A percentile compares a stretch with the other conserved stretches of the same genome.
These are phyloP conservation scores for Podospora australis DNA, from an alignment of 495 filamentous ascomycete species.

Conservation along the genomic window DNA sequence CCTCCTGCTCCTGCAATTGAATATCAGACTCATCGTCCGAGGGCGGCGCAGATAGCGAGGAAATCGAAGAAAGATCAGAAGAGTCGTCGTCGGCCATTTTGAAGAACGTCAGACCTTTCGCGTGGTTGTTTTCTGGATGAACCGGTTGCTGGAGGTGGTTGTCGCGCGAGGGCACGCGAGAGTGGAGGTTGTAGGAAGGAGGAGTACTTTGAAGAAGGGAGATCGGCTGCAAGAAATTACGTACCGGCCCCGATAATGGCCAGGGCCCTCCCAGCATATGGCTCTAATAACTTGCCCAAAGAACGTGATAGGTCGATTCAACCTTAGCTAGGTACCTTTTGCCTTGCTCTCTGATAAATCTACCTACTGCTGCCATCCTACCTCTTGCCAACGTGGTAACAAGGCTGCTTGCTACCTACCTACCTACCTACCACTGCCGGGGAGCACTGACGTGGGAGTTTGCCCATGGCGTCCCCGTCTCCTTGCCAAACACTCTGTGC, in stretches of 20 bases:
- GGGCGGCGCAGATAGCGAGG: constrained; percentile 47
- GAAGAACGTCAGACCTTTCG: constrained; percentile 5
- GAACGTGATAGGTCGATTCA: constrained; percentile 28
- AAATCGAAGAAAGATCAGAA: constrained; percentile 49
- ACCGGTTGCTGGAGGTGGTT: constrained; percentile 5
- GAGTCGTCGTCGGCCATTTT: constrained; percentile 48
- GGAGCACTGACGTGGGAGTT: neutral
- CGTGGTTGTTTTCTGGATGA: constrained; percentile 10
- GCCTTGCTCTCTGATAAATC: constrained; percentile 1
- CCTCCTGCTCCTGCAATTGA: constrained; percentile 42
- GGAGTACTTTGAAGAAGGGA: constrained; percentile 19
- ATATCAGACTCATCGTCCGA: constrained; percentile 46
- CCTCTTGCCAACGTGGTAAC: constrained; percentile 2
- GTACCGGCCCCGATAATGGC: constrained; percentile 24
- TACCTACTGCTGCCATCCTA: constrained; percentile 6
- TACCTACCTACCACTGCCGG: no score
- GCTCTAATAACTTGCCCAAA: constrained; percentile 5
- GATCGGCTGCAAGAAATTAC: constrained; percentile 33
- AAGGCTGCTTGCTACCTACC: constrained; percentile 2
- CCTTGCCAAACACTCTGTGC: neutral
- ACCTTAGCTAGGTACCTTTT: constrained; percentile 2
- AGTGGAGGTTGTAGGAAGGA: constrained; percentile 19
- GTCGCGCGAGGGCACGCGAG: constrained; percentile 6
- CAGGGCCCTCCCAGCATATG: constrained; percentile 19
- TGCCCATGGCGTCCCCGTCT: neutral